A percentile compares a stretch with the other conserved stretches of the same genome.
phyloP scores from a whole-genome alignment of 2,329 filamentous ascomycete species.

The Trichothecium roseum region DNA sequence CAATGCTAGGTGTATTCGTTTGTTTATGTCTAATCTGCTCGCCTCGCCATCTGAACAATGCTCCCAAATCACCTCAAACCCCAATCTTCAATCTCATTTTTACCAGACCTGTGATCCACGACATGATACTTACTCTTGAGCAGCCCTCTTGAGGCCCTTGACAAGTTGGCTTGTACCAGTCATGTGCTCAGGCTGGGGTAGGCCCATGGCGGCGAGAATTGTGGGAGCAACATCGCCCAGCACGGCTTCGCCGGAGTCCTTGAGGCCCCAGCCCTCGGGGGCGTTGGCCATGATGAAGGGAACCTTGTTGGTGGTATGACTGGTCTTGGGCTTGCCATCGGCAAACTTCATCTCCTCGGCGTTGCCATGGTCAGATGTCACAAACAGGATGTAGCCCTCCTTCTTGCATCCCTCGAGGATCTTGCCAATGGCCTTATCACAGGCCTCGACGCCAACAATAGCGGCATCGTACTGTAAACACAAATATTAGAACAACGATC shows the following conservation, averaged over 20 bases:
- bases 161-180: slow-evolving; percentile 73
- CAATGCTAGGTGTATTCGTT: no score
- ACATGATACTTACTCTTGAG: slow-evolving; percentile 10
- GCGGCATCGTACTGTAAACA: slow-evolving; percentile 65
- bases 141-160: slow-evolving; percentile 45
- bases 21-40: no score
- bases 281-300: slow-evolving; percentile 98
- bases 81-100: no score
- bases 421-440: slow-evolving; percentile 85
- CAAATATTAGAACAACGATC: neutral
- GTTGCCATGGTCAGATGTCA: slow-evolving; percentile 95
- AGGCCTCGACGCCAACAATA: slow-evolving; percentile 72
- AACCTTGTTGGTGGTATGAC: slow-evolving; percentile 95
- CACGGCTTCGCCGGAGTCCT: slow-evolving; percentile 68
- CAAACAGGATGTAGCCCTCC: slow-evolving; percentile 85
- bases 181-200: slow-evolving; percentile 88
- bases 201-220: slow-evolving; percentile 78
- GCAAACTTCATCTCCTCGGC: slow-evolving; percentile 98
- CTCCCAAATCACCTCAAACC: no score
- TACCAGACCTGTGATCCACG: no score
- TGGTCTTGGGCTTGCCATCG: slow-evolving; percentile 94
- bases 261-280: slow-evolving; percentile 76
- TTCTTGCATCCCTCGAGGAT: slow-evolving; percentile 93
- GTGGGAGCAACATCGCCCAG: slow-evolving; percentile 97
- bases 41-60: no score